Percentiles rank a stretch among this genome's conserved stretches.
Conservation (phyloP, 1,284 basidiomycete species). For the Ustilago hordei region DNA sequence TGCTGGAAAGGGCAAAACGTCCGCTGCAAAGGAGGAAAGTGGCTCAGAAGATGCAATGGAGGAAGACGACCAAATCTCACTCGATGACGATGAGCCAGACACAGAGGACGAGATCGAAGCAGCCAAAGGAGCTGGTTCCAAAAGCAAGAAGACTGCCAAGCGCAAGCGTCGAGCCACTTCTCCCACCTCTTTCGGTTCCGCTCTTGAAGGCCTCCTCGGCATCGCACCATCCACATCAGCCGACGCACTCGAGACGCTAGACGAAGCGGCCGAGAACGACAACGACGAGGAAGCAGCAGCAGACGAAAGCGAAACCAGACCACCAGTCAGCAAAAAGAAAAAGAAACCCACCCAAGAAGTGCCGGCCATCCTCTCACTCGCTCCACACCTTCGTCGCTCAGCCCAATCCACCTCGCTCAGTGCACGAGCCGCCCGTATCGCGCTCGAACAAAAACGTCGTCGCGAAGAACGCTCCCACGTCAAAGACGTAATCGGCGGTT, state of each 20-base stretch:
- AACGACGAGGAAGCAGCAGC: conserved; percentile 10
- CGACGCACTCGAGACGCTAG: conserved; percentile 23
- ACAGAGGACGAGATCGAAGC: conserved; percentile 62
- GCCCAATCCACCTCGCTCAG: conserved; percentile 58
- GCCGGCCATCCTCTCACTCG: conserved; percentile 64
- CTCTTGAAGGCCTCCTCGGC: conserved; percentile 62
- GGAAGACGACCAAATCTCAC: conserved; percentile 33
- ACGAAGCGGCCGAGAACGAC: conserved; percentile 12
- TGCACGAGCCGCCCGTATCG: conserved; percentile 64
- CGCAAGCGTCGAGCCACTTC: conserved; percentile 65
- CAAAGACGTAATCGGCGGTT: conserved; percentile 67
- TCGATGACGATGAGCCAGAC: conserved; percentile 43
- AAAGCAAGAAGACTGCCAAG: conserved; percentile 64
- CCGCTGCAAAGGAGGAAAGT: conserved; percentile 11
- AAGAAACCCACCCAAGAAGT: conserved; percentile 12
- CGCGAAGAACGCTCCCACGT: conserved; percentile 63
- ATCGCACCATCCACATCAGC: conserved; percentile 26
- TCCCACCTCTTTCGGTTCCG: conserved; percentile 61
- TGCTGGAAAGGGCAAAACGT: conserved; percentile 23
- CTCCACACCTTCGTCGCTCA: conserved; percentile 61
- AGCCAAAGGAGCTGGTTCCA: conserved; percentile 46
- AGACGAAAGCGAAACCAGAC: conserved; percentile 7
- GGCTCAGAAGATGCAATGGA: conserved; percentile 28
- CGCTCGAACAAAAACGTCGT: conserved; percentile 58
- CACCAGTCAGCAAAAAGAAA: conserved; percentile 7